Evolutionary conservation across 345 rosid genomes (phyloP).

Genomic region (Mangifera indica): DNA sequence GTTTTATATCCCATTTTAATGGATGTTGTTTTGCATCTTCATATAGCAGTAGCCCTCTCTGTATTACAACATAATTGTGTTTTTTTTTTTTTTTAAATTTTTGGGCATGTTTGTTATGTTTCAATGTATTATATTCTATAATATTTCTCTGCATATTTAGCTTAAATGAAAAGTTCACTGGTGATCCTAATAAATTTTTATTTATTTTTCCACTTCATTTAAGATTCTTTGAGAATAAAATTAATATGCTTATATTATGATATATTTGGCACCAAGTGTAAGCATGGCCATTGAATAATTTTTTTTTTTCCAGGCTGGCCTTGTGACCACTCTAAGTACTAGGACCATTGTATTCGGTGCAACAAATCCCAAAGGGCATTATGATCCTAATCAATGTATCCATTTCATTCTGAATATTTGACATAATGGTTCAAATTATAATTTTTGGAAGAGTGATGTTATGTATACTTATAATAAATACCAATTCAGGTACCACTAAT

Average conservation of each 20-base stretch:
- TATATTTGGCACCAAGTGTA: slow-evolving; percentile 13
- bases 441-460: not conserved
- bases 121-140: not conserved
- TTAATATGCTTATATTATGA: slow-evolving; percentile 10
- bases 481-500: too few relatives aligned
- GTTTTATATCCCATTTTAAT: not conserved
- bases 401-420: slow-evolving; percentile 16
- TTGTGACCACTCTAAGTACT: slow-evolving; percentile 88
- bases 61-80: not conserved
- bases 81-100: not conserved
- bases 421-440: slow-evolving; percentile 8
- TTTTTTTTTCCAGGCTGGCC: slow-evolving; percentile 74
- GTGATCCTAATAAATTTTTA: not conserved
- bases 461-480: too few relatives aligned
- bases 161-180: not conserved
- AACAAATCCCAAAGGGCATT: slow-evolving; percentile 96
- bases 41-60: not conserved
- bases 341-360: slow-evolving; percentile 92
- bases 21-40: not conserved
- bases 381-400: slow-evolving; percentile 96
- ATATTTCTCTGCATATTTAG: not conserved
- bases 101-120: slow-evolving; percentile 11
- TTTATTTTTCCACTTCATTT: not conserved
- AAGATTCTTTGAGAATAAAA: not conserved
- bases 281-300: slow-evolving; percentile 13